Conservation (phyloP, 192 early-diverging fungal species). For the Kappamyces sp. region DNA sequence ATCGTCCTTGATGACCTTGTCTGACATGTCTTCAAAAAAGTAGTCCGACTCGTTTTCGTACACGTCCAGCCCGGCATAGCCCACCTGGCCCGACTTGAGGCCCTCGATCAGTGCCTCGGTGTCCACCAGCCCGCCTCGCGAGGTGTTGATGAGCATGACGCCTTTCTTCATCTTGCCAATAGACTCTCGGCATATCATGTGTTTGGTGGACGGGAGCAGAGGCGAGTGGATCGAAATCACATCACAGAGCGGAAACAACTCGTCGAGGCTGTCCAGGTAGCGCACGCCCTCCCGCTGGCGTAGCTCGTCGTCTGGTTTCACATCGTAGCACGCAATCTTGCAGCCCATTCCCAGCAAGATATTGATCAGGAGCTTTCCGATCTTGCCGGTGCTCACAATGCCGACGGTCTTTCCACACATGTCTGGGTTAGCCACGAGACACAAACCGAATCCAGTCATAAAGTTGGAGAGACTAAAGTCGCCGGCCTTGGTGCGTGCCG, state of each 20-base stretch:
- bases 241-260: slow-evolving; percentile 24
- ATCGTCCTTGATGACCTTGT: slow-evolving; percentile 36
- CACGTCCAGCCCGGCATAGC: slow-evolving; percentile 44
- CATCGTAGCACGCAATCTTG: slow-evolving; percentile 42
- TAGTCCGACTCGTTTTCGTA: slow-evolving; percentile 36
- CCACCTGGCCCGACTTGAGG: slow-evolving; percentile 38
- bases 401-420: slow-evolving; percentile 46
- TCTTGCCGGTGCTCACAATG: slow-evolving; percentile 43
- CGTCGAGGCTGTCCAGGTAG: slow-evolving; percentile 36
- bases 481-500: slow-evolving; percentile 19
- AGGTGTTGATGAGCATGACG: slow-evolving; percentile 46
- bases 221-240: slow-evolving; percentile 45
- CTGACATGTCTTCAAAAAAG: slow-evolving; percentile 39
- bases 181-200: slow-evolving; percentile 36
- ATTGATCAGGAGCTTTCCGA: slow-evolving; percentile 38
- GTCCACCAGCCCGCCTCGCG: slow-evolving; percentile 35
- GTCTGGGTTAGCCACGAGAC: slow-evolving; percentile 9
- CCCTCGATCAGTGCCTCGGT: slow-evolving; percentile 32
- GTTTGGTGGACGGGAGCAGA: slow-evolving; percentile 32
- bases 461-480: slow-evolving; percentile 37
- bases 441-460: slow-evolving; percentile 30
- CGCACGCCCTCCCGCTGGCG: slow-evolving; percentile 16
- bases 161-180: slow-evolving; percentile 38
- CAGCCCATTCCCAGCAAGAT: slow-evolving; percentile 46
- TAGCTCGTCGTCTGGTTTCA: slow-evolving; percentile 32